phyloP scores from a whole-genome alignment of 192 early-diverging fungal species.

The Dissophora ornata region DNA sequence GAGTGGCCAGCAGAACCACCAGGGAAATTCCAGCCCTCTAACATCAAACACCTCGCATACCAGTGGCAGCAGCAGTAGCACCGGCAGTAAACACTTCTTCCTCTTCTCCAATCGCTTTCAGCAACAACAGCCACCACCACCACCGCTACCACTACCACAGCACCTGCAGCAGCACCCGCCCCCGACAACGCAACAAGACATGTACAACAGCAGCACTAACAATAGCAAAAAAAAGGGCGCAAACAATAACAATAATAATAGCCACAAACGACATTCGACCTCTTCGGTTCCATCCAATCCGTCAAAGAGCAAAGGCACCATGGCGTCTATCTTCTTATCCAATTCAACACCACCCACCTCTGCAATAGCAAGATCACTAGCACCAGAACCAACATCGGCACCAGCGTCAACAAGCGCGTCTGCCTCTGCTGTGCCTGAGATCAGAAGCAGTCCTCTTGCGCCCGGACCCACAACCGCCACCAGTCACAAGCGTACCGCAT shows the following conservation, averaged over 20 bases:
- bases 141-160: constrained; percentile 6
- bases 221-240: constrained; percentile 1
- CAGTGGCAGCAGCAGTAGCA: constrained; percentile 7
- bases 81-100: constrained; percentile 21
- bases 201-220: constrained; percentile 10
- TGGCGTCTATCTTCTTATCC: background rate
- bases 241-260: background rate
- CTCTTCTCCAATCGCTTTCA: constrained; percentile 32
- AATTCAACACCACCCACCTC: background rate
- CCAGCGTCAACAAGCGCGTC: background rate
- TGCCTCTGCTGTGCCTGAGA: background rate
- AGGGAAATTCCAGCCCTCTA: background rate
- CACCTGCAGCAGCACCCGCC: background rate
- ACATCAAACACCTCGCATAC: constrained; percentile 6
- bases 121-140: constrained; percentile 5
- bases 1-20: constrained; percentile 2
- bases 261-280: constrained; percentile 6
- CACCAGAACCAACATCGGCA: background rate
- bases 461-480: constrained; percentile 2
- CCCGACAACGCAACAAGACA: background rate
- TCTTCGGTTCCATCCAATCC: constrained; percentile 13
- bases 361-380: background rate
- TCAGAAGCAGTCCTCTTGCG: constrained; percentile 16
- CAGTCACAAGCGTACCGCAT: constrained; percentile 40
- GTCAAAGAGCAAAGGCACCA: background rate